A percentile compares a stretch with the other conserved stretches of the same genome.
Conservation (phyloP, 2,329 filamentous ascomycete genomes). For the Fusarium algeriense region DNA sequence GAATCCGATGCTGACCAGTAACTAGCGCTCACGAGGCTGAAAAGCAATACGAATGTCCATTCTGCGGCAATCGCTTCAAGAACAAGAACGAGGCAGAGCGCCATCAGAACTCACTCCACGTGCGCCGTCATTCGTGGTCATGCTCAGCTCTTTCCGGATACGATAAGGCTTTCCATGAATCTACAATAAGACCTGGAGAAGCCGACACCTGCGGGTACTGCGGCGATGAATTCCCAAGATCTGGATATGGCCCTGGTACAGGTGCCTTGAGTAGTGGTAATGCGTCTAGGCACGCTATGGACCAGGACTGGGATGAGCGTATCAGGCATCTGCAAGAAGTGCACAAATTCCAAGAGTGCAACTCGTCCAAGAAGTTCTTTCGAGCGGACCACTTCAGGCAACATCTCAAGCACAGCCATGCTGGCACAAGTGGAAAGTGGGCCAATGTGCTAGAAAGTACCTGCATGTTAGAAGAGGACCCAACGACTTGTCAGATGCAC, state of each 20-base stretch:
- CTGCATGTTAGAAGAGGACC: conserved; percentile 91
- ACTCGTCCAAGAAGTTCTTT: conserved; percentile 98
- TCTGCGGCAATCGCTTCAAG: conserved; percentile 95
- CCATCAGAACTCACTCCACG: conserved; percentile 94
- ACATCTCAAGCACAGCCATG: conserved; percentile 97
- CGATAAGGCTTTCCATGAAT: conserved; percentile 88
- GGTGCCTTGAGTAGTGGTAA: conserved; percentile 52
- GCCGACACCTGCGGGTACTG: conserved; percentile 94
- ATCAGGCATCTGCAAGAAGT: conserved; percentile 88
- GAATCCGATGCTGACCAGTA: conserved; percentile 39
- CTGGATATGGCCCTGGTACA: conserved; percentile 56
- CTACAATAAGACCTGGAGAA: conserved; percentile 73
- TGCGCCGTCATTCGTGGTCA: conserved; percentile 95
- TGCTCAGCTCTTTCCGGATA: conserved; percentile 86
- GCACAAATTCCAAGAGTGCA: conserved; percentile 98
- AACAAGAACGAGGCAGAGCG: conserved; percentile 99
- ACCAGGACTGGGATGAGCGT: conserved; percentile 88
- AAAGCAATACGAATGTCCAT: conserved; percentile 95
- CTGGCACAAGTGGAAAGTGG: conserved; percentile 97
- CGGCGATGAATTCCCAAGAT: conserved; percentile 83
- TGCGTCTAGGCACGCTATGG: conserved; percentile 67
- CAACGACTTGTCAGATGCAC: too few species aligned
- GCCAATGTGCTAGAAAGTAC: conserved; percentile 97
- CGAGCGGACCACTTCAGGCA: conserved; percentile 97
- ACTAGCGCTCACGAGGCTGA: conserved; percentile 87